Evolutionary conservation across 2,329 filamentous ascomycete species (phyloP), one percentile per base, ranked within the genome.

Genomic region (Alternaria brassicae): DNA sequence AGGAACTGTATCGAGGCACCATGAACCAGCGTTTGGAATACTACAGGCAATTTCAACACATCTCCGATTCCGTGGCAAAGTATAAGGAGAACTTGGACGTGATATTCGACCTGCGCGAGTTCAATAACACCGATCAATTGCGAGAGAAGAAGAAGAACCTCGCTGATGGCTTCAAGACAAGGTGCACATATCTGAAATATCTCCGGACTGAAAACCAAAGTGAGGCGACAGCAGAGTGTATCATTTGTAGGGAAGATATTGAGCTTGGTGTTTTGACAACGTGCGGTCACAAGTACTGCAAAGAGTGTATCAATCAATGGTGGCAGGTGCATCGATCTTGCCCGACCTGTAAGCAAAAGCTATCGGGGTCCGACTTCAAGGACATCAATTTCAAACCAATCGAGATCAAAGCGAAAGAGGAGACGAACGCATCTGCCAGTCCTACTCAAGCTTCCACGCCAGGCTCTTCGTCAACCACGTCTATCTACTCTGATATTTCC

Each of bases 1-100:
- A 92, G 6, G 89, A 94, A 45, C 80, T 88, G 27, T 95, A 96
- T 74, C 89, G 88, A 27, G 82, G 84, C 15, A 87, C 90, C 0
- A 93, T 96, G 87, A 98, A 98, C 70, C 84, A 88, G 36, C 89
- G 95, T 13, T 80, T 97, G 0, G 92, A 95, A 57, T 98, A 93
- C 73, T 98, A 98, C 73, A 88, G 90, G 5, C 93, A 97, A 71
- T 83, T 98, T 10, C 95, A 98, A 73, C 86, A 87, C 25, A 88
- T 98, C n/a, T 97, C 93, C 0, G 94, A 98, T 72, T 91, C 88
- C 17, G 92, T 98, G 0, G 85, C 86, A 5, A 89, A 90, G 1
- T 91, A 91, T 56, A 89, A 92, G 56, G 88, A 89, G 10, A 82
- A 83, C 50, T 79, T 85, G 21, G 84, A 88, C 21, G 81, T 86